These are phyloP conservation scores for Persicaria maculosa DNA, from an alignment of 148 eudicot species.

Conservation along the genomic window DNA sequence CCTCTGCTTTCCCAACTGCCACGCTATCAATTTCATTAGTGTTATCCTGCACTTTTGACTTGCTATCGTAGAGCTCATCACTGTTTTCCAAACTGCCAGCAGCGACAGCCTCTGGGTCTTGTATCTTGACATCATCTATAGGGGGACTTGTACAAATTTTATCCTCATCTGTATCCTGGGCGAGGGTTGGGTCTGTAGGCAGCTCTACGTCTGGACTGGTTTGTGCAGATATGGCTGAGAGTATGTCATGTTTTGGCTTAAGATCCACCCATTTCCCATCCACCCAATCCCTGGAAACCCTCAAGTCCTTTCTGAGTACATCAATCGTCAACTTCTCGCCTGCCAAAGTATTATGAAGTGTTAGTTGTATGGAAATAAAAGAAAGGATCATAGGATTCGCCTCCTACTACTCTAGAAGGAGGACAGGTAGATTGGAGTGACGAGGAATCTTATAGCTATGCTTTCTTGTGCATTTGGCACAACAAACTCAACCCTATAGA, in stretches of 20 bases:
- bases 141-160: background rate
- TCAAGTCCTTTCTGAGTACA: conserved; percentile 38
- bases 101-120: background rate
- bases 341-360: conserved; percentile 20
- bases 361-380: conserved; percentile 6
- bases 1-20: background rate
- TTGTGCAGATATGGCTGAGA: conserved; percentile 27
- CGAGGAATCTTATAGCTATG: too few relatives aligned
- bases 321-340: conserved; percentile 62
- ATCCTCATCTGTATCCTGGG: background rate
- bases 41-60: conserved; percentile 1
- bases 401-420: background rate
- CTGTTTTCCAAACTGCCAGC: background rate
- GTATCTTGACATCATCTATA: background rate
- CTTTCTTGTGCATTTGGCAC: too few relatives aligned
- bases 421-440: too few relatives aligned
- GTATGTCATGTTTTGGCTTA: conserved; percentile 42
- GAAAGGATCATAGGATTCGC: background rate
- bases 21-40: background rate
- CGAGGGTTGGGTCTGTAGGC: background rate
- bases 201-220: conserved; percentile 25
- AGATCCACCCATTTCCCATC: conserved; percentile 67
- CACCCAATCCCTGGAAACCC: conserved; percentile 81
- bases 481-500: too few relatives aligned
- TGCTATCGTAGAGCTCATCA: background rate